phyloP scores from a whole-genome alignment of 1,139 yeast genomes.

The Groenewaldozyma sp. region DNA sequence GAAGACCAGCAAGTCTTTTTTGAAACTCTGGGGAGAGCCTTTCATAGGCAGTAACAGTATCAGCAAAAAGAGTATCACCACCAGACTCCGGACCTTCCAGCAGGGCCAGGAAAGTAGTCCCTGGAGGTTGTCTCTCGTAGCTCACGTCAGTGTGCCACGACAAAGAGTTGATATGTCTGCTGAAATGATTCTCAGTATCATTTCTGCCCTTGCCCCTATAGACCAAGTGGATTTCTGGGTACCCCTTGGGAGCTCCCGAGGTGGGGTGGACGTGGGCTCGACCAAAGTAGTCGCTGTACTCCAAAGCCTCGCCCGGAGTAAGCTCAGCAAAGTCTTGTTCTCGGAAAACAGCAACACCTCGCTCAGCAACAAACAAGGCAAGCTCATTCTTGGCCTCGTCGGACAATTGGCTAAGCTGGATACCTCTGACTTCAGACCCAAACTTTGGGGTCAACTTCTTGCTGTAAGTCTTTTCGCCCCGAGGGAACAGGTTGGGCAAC shows the following conservation, averaged over 20 bases:
- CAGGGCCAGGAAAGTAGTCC: constrained; percentile 45
- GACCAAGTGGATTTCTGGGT: constrained; percentile 55
- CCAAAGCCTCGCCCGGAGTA: constrained; percentile 40
- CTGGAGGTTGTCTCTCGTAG: constrained; percentile 55
- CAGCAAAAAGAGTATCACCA: constrained; percentile 53
- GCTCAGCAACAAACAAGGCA: constrained; percentile 52
- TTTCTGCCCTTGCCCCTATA: constrained; percentile 20
- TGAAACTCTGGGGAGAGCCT: constrained; percentile 47
- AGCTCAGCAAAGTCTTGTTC: constrained; percentile 53
- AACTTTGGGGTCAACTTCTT: constrained; percentile 42
- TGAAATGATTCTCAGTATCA: constrained; percentile 13
- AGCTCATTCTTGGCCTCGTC: constrained; percentile 51
- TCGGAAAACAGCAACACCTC: constrained; percentile 60
- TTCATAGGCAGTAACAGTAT: constrained; percentile 46
- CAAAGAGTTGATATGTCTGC: constrained; percentile 24
- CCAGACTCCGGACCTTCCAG: constrained; percentile 46
- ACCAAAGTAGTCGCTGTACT: constrained; percentile 29
- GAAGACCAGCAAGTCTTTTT: constrained; percentile 39
- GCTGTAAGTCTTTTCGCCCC: constrained; percentile 12
- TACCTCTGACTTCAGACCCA: constrained; percentile 50
- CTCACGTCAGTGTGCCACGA: constrained; percentile 53
- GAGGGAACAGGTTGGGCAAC: constrained; percentile 22
- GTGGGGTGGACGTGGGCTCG: constrained; percentile 29
- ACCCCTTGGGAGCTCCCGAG: constrained; percentile 52
- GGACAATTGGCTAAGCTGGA: constrained; percentile 46